A percentile compares a stretch with the other conserved stretches of the same genome.
These are phyloP conservation scores for Melampsora larici-populina DNA, from an alignment of 1,284 basidiomycete species.

Conservation along the genomic window DNA sequence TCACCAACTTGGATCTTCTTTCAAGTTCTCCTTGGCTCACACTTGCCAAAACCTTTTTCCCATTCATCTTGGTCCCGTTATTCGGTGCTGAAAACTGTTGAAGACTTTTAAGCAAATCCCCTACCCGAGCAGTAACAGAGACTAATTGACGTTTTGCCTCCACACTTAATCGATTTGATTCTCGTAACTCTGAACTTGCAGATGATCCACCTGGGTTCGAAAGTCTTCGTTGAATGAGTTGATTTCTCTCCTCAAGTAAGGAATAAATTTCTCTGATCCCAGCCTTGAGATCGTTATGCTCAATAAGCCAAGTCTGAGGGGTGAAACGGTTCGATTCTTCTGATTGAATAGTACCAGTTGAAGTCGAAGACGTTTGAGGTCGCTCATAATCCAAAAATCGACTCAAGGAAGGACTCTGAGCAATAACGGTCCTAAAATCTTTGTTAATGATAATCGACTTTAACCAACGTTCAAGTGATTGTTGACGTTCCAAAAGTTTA, in stretches of 20 bases:
- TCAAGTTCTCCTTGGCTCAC: slow-evolving; percentile 57
- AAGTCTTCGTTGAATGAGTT: slow-evolving; percentile 5
- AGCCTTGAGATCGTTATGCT: slow-evolving; percentile 34
- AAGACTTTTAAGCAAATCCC: slow-evolving; percentile 20
- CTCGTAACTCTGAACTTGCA: background rate
- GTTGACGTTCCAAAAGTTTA: slow-evolving; percentile 28
- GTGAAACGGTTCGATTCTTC: slow-evolving; percentile 30
- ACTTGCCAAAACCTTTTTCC: background rate
- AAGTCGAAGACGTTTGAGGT: background rate
- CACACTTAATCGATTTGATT: slow-evolving; percentile 20
- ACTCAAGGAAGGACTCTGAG: slow-evolving; percentile 7
- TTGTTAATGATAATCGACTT: slow-evolving; percentile 36
- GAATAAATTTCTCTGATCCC: slow-evolving; percentile 29
- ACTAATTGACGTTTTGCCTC: slow-evolving; percentile 17
- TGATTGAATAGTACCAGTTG: background rate
- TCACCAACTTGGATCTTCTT: slow-evolving; percentile 76
- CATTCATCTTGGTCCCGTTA: background rate
- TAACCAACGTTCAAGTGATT: slow-evolving; percentile 36
- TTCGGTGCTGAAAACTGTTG: slow-evolving; percentile 31
- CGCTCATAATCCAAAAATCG: slow-evolving; percentile 21
- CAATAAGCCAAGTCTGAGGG: slow-evolving; percentile 38
- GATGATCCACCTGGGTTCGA: slow-evolving; percentile 5
- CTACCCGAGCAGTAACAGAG: slow-evolving; percentile 13
- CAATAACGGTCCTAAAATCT: slow-evolving; percentile 16
- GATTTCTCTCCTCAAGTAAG: slow-evolving; percentile 21